Base-by-base conservation (phyloP, 225 moss, liverwort and hornwort genomes). In the Marchantia paleacea region DNA sequence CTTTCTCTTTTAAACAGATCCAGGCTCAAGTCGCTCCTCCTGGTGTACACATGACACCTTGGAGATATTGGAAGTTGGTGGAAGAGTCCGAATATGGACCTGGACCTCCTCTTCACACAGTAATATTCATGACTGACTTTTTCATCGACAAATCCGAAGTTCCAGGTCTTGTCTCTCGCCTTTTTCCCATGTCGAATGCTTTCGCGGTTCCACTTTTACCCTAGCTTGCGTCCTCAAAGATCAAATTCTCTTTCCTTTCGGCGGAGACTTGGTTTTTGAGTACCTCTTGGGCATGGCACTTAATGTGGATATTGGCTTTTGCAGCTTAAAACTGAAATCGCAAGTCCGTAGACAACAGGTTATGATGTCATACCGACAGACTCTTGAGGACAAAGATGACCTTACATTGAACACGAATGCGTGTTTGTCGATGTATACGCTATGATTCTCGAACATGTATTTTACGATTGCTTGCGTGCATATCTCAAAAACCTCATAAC, bases 21-120 rank as follows among this genome's bases (percentile, higher is more conserved):
- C 89, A 92, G 78, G 70, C 88, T 14, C 87, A 87, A 80, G 82
- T 94, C 20, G 78, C 83, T 88, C 89, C 92, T 52, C 67, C 87
- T 30, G 88, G 90, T 55, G 88, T 89, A 76, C 89, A 82, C 30
- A 81, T 89, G 81, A 91, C 87, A 60, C 85, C 93, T 76, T 97
- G 94, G 97, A 92, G 97, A 77, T 94, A 92, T 80, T 97, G 94
- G 94, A 93, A 92, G 92, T 88, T 89, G 79, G 86, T 92, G 24
- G 88, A 97, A 82, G 97, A 92, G 68, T 89, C 93, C 30, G 87
- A 89, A 80, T 97, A 87, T 83, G 97, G 97, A 29, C 97, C 94
- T 11, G 89, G 82, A 76, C 86, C 88, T 68, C 86, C 97, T 57
- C 82, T 90, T 22, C 93, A 90, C 62, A 93, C 93, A 19, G 91